Evolutionary conservation across 345 rosid genomes (phyloP).

Genomic region (Gossypium thurberi): DNA sequence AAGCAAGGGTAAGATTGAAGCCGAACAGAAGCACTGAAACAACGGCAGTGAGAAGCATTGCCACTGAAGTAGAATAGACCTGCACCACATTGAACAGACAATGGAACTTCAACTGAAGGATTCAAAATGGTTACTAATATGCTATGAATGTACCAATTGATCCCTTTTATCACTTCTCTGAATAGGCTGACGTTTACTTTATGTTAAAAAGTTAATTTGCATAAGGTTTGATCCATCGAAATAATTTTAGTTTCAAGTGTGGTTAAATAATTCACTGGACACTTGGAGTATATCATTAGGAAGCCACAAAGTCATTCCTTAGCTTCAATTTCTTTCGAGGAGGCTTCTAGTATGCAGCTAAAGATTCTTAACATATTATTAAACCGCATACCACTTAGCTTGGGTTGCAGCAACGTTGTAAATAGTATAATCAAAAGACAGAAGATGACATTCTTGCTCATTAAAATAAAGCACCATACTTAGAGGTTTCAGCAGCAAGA

Average conservation of each 20-base stretch:
- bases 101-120: not conserved
- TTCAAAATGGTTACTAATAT: not conserved
- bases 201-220: not conserved
- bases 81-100: constrained; percentile 23
- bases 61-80: constrained; percentile 99
- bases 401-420: not conserved
- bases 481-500: not conserved
- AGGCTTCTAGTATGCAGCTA: not conserved
- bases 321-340: not conserved
- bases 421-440: not conserved
- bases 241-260: not conserved
- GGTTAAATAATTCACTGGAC: not conserved
- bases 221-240: not conserved
- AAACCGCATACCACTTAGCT: not conserved
- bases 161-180: not conserved
- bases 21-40: constrained; percentile 90
- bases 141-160: not conserved
- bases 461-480: not conserved
- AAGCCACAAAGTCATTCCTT: not conserved
- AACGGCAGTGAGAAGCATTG: constrained; percentile 97
- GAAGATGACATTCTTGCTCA: not conserved
- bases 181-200: not conserved
- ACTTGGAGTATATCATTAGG: not conserved
- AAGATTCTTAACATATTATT: not conserved
- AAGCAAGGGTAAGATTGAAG: constrained; percentile 89